Evolutionary conservation across 164 flowering plant species (phyloP).

Genomic region (Berberis vulgaris): DNA sequence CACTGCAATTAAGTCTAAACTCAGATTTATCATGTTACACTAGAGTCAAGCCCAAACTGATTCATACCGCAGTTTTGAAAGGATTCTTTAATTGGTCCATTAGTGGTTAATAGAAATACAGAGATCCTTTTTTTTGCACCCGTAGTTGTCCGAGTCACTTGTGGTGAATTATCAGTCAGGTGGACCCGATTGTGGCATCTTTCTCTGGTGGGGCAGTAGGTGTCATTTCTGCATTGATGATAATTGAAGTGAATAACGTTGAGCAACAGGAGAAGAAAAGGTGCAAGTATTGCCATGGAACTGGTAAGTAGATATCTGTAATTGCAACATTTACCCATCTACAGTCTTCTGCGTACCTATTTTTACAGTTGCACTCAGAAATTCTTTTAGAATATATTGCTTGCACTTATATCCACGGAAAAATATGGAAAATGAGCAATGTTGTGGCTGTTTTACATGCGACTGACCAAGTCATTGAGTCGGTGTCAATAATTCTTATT

Average conservation of each 20-base stretch:
- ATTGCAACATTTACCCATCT: neutral
- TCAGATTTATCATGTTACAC: too few relatives aligned
- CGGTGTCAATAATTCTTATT: too few relatives aligned
- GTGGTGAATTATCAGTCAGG: constrained; percentile 54
- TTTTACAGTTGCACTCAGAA: neutral
- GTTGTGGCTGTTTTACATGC: too few relatives aligned
- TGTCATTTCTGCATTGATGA: constrained; percentile 84
- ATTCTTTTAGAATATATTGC: too few relatives aligned
- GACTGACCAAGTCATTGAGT: too few relatives aligned
- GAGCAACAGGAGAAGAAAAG: constrained; percentile 85
- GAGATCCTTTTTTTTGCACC: constrained; percentile 1
- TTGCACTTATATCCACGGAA: too few relatives aligned
- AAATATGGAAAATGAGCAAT: too few relatives aligned
- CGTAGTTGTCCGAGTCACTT: constrained; percentile 4
- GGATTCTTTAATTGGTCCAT: neutral
- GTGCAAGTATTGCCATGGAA: constrained; percentile 87
- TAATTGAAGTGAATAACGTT: constrained; percentile 81
- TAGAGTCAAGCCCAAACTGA: too few relatives aligned
- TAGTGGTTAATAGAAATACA: neutral
- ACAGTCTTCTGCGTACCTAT: neutral
- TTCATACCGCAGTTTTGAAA: neutral
- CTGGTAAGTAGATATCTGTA: constrained; percentile 34
- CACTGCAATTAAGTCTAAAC: too few relatives aligned
- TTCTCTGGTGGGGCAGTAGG: constrained; percentile 96
- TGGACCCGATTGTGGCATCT: constrained; percentile 94